Conservation (phyloP, 2,329 filamentous ascomycete species). For the Penicillium sp. region DNA sequence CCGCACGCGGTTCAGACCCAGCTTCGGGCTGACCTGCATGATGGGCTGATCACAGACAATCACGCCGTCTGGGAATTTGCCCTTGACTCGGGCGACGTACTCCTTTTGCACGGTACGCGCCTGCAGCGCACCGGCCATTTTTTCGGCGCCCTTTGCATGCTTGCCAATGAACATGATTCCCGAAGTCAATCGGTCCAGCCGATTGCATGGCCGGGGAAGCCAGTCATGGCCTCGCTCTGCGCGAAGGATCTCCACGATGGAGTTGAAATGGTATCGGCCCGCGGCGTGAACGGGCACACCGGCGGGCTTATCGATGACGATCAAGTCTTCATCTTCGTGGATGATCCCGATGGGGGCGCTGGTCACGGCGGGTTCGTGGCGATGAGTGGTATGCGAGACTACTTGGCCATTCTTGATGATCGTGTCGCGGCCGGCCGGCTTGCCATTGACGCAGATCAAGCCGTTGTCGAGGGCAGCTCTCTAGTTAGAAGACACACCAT, state of each 20-base stretch:
- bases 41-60: slow-evolving; percentile 91
- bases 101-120: slow-evolving; percentile 85
- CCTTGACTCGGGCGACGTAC: slow-evolving; percentile 85
- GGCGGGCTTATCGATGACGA: slow-evolving; percentile 95
- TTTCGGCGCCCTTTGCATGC: slow-evolving; percentile 69
- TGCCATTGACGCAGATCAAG: slow-evolving; percentile 72
- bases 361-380: slow-evolving; percentile 91
- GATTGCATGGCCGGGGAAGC: slow-evolving; percentile 71
- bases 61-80: slow-evolving; percentile 85
- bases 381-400: slow-evolving; percentile 87
- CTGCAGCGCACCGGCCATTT: slow-evolving; percentile 68
- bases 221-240: slow-evolving; percentile 58
- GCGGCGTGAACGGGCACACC: slow-evolving; percentile 94
- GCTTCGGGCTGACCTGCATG: slow-evolving; percentile 86
- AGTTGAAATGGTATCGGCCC: slow-evolving; percentile 93
- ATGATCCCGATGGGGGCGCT: slow-evolving; percentile 72
- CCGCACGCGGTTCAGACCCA: slow-evolving; percentile 88
- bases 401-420: slow-evolving; percentile 82
- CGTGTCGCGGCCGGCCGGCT: slow-evolving; percentile 60
- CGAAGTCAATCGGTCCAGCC: slow-evolving; percentile 88
- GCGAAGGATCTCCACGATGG: slow-evolving; percentile 86
- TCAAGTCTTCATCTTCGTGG: slow-evolving; percentile 85
- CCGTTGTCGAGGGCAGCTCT: slow-evolving; percentile 73
- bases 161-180: slow-evolving; percentile 99
- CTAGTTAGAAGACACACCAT: slow-evolving; percentile 29